Evolutionary conservation across 352 stramenopile species (phyloP).

Genomic region (Pythium monospermum): DNA sequence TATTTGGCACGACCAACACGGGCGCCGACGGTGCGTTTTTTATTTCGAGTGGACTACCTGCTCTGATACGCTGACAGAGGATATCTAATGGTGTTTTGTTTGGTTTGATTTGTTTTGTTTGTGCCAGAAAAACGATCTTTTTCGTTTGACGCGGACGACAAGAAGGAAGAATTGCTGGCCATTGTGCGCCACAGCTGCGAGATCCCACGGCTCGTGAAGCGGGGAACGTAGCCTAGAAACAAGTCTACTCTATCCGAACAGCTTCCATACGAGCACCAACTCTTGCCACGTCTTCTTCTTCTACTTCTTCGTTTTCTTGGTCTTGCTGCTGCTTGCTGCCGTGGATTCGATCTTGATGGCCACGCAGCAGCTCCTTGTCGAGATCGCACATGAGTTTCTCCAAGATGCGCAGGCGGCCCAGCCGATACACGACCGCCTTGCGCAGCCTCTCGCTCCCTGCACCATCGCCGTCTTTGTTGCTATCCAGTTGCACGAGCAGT

Average conservation of each 20-base stretch:
- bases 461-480: too few relatives aligned
- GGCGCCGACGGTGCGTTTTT: constrained; percentile 44
- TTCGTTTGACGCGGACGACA: constrained; percentile 45
- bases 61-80: too few relatives aligned
- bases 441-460: constrained; percentile 28
- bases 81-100: not conserved
- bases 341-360: too few relatives aligned
- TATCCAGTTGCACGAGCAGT: too few relatives aligned
- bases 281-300: too few relatives aligned
- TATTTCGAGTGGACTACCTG: not conserved
- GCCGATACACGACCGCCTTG: constrained; percentile 42
- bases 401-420: constrained; percentile 40
- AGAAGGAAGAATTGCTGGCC: constrained; percentile 42
- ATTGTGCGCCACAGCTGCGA: constrained; percentile 45
- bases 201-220: too few relatives aligned
- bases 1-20: constrained; percentile 43
- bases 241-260: not conserved
- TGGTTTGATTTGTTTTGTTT: not conserved
- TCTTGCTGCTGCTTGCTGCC: too few relatives aligned
- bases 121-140: constrained; percentile 63
- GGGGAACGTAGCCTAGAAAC: too few relatives aligned
- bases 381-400: constrained; percentile 31
- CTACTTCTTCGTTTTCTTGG: too few relatives aligned
- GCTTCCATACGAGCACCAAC: too few relatives aligned
- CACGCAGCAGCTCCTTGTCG: constrained; percentile 31